Conservation (phyloP, 371 early-diverging fungal species). For the Umbelopsis sp. region DNA sequence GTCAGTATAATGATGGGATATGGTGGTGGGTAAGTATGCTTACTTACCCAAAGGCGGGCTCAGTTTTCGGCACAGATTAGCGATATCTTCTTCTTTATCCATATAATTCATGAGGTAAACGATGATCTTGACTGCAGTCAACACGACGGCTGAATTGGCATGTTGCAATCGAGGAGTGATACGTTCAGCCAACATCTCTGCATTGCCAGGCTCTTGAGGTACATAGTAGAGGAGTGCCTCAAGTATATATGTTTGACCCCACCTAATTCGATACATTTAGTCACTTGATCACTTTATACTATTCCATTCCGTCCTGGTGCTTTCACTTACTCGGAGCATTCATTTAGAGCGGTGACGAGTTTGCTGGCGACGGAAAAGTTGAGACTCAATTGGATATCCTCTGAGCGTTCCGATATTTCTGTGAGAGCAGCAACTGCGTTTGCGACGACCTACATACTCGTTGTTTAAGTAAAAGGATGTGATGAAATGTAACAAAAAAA, state of each 20-base stretch:
- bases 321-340: conserved; percentile 85
- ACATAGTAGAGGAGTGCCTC: conserved; percentile 84
- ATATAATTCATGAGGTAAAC: conserved; percentile 92
- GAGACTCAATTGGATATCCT: conserved; percentile 65
- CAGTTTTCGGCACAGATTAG: conserved; percentile 77
- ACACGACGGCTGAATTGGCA: conserved; percentile 95
- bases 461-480: conserved; percentile 20
- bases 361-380: conserved; percentile 80
- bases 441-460: conserved; percentile 80
- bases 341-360: conserved; percentile 89
- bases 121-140: conserved; percentile 87
- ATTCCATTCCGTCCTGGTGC: neutral
- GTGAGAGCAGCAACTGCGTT: conserved; percentile 89
- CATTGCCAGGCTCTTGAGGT: conserved; percentile 86
- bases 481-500: conserved; percentile 23
- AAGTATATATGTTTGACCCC: conserved; percentile 94
- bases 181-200: conserved; percentile 89
- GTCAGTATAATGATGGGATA: conserved; percentile 19
- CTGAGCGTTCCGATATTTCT: conserved; percentile 87
- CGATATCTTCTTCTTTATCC: conserved; percentile 68
- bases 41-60: conserved; percentile 85
- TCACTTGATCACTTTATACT: too few relatives aligned
- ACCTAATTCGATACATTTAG: conserved; percentile 46
- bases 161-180: conserved; percentile 94
- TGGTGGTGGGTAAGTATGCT: neutral